Evolutionary conservation across 805 yeast genomes (phyloP), one percentile per base, ranked within the genome.

Genomic region (Dipodascopsis uninucleata): DNA sequence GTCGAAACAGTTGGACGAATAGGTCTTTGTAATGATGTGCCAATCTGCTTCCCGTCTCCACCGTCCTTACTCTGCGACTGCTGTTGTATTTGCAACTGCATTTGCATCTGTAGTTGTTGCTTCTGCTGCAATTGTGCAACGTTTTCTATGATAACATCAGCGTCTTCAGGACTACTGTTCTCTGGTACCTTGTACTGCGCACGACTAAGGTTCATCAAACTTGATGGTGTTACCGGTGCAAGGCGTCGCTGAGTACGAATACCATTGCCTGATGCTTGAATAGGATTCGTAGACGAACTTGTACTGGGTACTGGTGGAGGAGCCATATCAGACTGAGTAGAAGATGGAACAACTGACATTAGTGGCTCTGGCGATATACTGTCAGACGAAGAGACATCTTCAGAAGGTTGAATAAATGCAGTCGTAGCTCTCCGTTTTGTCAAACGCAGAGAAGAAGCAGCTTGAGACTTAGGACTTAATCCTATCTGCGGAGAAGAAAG

Each of bases 141-240:
- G 12, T 36, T 24, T 12, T 50, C 52, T 20, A 50, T 45, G 26
- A 50, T 50, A 5, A 48, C 48, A 23, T 50, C 50, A 16, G 55
- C 45, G 28, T 43, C 47, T 4, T 52, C 42, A 8, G 46, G 53
- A 43, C 22, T 36, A 49, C 43, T 23, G 63, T 61, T 41, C 61
- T 60, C 41, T 10, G 33, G 55, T n/a, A 36, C 31, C 14, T 18
- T 29, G 37, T 12, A 28, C 48, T 1, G 38, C 28, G 37, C 45
- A 28, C 45, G 44, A 37, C 31, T 36, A 12, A 61, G 52, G 33
- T 61, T 61, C 65, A 61, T 61, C 24, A 61, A 48, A 29, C 58
- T 61, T 14, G 65, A 62, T 1, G 65, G 65, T 3, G 65, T 61
- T n/a, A 53, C 63, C 4, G 64, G 64, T 9, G 55, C 56, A 4